Evolutionary conservation across 148 eudicot genomes (phyloP), one percentile per base, ranked within the genome.

Genomic region (Amaranthus hypochondriacus): DNA sequence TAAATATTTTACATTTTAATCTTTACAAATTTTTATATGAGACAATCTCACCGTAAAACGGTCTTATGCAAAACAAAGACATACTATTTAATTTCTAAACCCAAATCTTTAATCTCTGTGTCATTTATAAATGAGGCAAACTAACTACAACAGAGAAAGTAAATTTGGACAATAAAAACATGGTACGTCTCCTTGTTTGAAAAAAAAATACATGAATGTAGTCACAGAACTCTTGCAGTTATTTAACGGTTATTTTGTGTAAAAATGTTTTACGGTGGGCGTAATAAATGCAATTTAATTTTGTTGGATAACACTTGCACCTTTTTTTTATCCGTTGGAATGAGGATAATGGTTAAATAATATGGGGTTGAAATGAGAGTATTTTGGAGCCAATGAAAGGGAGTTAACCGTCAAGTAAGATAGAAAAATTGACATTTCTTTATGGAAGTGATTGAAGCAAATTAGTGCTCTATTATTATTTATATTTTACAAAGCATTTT

Each of bases 161-260:
- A 60, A 28, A 10, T 21, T 28, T 15, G 5, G 12, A 60, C 63
- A 60, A 44, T 60, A 9, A 60, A 60, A 7, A n/a, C 63, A 57
- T 21, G 5, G 63, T 43, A 21, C 7, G 63, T 10, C 11, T 46
- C 68, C 49, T 6, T 46, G 9, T 4, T 3, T 64, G 14, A 13
- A 44, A 63, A 63, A 39, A 65, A 43, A 9, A 10, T 9, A 14
- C 50, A 65, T 47, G 68, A 65, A 48, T 65, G 14, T 10, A 13
- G 52, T 65, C 68, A 65, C 68, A 48, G 68, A 52, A 47, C 52
- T 39, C 50, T 63, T 65, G 68, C 68, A 65, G 68, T 65, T 65
- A 10, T n/a, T 47, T 47, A 65, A 65, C 68, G 68, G 68, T 48
- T 48, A 48, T 28, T 28, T 28, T 51, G 51, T 11, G 14, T 60